phyloP scores from a whole-genome alignment of 441 rosid genomes.

The Corymbia calophylla region DNA sequence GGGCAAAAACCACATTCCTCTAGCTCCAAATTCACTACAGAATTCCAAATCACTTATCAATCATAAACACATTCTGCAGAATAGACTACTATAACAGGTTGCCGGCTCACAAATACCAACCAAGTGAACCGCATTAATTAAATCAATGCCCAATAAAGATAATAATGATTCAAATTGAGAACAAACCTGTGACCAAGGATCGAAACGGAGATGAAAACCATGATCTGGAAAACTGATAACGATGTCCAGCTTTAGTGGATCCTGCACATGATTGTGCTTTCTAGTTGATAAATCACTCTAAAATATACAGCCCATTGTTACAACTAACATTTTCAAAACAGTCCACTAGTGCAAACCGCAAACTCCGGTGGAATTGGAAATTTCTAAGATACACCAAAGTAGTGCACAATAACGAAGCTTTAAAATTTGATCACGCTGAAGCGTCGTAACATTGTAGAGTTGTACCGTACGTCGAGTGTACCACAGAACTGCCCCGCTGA shows the following conservation, averaged over 20 bases:
- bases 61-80: not conserved
- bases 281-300: not conserved
- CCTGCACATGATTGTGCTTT: slow-evolving; percentile 28
- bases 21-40: not conserved
- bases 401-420: not conserved
- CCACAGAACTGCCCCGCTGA: not conserved
- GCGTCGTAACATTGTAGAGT: not conserved
- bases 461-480: not conserved
- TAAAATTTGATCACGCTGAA: not conserved
- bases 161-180: not conserved
- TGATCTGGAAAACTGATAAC: slow-evolving; percentile 94
- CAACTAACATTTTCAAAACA: not conserved
- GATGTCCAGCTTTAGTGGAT: slow-evolving; percentile 83
- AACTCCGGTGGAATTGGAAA: not conserved
- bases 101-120: not conserved
- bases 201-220: slow-evolving; percentile 93
- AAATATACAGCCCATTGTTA: not conserved
- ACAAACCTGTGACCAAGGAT: slow-evolving; percentile 95
- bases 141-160: not conserved
- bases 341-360: not conserved
- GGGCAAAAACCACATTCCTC: not conserved
- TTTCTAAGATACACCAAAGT: not conserved
- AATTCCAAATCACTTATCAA: not conserved
- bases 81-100: not conserved
- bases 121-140: not conserved